A percentile compares a stretch with the other conserved stretches of the same genome.
Conservation (phyloP, 2,329 filamentous ascomycete genomes). For the Aspergillus sp. region DNA sequence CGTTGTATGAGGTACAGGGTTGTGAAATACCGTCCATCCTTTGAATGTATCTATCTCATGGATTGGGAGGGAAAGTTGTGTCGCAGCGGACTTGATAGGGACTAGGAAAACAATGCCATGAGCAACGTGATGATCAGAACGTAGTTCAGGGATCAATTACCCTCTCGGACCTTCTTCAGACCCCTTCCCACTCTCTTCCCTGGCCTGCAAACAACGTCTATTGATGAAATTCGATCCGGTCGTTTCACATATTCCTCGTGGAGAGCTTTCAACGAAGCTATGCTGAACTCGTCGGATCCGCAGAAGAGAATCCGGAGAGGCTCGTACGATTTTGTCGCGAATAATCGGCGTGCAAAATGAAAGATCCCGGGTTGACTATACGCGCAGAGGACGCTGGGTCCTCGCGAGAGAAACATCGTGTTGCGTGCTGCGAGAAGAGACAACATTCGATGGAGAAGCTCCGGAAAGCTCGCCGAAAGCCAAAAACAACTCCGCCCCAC, state of each 20-base stretch:
- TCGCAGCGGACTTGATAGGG: slow-evolving; percentile 67
- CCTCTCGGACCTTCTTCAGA: slow-evolving; percentile 63
- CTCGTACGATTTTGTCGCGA: slow-evolving; percentile 35
- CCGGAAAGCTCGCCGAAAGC: slow-evolving; percentile 12
- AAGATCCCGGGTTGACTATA: too few relatives aligned
- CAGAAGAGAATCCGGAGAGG: slow-evolving; percentile 88
- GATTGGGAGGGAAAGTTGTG: slow-evolving; percentile 61
- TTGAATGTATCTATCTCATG: slow-evolving; percentile 81
- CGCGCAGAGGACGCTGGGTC: slow-evolving; percentile 7
- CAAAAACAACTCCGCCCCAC: slow-evolving; percentile 18
- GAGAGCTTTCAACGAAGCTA: slow-evolving; percentile 69
- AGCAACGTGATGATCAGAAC: neutral
- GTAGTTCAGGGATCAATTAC: slow-evolving; percentile 41
- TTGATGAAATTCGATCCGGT: slow-evolving; percentile 62
- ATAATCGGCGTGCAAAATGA: slow-evolving; percentile 18
- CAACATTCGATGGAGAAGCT: slow-evolving; percentile 6
- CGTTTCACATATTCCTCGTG: slow-evolving; percentile 56
- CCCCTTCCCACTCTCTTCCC: slow-evolving; percentile 76
- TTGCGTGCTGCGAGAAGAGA: neutral
- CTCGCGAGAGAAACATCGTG: slow-evolving; percentile 25
- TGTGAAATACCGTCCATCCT: slow-evolving; percentile 65
- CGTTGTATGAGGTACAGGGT: neutral
- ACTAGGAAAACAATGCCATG: slow-evolving; percentile 49
- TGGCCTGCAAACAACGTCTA: slow-evolving; percentile 82
- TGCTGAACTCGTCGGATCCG: slow-evolving; percentile 89